A percentile compares a stretch with the other conserved stretches of the same genome.
phyloP scores from a whole-genome alignment of 2,329 filamentous ascomycete species.

The Dothistroma pini region DNA sequence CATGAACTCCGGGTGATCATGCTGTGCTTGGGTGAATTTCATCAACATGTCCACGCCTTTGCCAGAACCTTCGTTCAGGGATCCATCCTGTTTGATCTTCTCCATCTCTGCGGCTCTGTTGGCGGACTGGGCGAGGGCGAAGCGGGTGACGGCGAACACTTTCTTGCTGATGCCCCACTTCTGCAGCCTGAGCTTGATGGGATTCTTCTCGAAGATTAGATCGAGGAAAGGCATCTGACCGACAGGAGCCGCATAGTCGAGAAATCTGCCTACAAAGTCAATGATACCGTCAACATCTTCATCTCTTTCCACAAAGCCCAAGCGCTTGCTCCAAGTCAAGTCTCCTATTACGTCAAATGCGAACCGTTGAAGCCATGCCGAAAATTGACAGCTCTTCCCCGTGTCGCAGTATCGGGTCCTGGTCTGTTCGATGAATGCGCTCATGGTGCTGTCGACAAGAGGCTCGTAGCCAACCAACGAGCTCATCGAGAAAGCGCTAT shows the following conservation, averaged over 20 bases:
- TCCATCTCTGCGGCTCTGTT: conserved; percentile 58
- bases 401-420: conserved; percentile 42
- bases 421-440: conserved; percentile 60
- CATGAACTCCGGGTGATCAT: conserved; percentile 68
- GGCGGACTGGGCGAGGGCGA: conserved; percentile 64
- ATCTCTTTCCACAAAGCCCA: conserved; percentile 72
- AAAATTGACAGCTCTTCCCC: conserved; percentile 57
- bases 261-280: conserved; percentile 58
- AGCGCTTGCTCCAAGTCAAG: conserved; percentile 69
- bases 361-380: conserved; percentile 72
- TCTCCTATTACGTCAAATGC: conserved; percentile 80
- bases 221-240: conserved; percentile 74
- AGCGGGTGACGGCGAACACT: conserved; percentile 69
- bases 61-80: conserved; percentile 33
- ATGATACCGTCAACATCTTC: conserved; percentile 74
- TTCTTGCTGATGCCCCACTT: conserved; percentile 64
- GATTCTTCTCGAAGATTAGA: conserved; percentile 68
- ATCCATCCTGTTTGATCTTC: conserved; percentile 44
- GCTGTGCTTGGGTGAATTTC: conserved; percentile 67
- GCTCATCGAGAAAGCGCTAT: conserved; percentile 73
- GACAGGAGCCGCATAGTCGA: conserved; percentile 68
- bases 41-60: conserved; percentile 60
- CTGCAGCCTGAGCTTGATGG: conserved; percentile 64
- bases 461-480: conserved; percentile 75
- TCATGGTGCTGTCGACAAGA: conserved; percentile 71